Conservation (phyloP, 1,284 basidiomycete genomes). For the Cryptococcus sp. region DNA sequence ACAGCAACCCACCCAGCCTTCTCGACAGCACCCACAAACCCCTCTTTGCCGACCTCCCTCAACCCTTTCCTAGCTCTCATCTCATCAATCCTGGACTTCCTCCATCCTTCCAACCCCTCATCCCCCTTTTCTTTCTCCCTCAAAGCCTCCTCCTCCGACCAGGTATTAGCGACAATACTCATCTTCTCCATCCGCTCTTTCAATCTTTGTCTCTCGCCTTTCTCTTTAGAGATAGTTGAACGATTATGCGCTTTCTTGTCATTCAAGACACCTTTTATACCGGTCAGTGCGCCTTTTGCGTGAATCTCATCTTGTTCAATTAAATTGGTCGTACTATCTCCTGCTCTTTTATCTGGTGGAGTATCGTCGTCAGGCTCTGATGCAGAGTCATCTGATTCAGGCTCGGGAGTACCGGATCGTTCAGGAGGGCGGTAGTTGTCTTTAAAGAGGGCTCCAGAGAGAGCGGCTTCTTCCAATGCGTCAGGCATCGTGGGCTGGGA, state of each 20-base stretch:
- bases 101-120: slow-evolving; percentile 8
- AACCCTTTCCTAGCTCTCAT: slow-evolving; percentile 18
- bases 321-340: too few species aligned
- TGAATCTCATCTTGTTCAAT: background rate
- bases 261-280: slow-evolving; percentile 43
- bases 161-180: slow-evolving; percentile 26
- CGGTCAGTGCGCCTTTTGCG: slow-evolving; percentile 33
- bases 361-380: too few species aligned
- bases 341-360: too few species aligned
- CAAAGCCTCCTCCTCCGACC: slow-evolving; percentile 27
- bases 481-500: slow-evolving; percentile 8
- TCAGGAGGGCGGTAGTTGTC: too few species aligned
- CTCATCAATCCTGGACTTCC: slow-evolving; percentile 11
- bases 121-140: slow-evolving; percentile 9
- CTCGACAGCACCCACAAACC: slow-evolving; percentile 40
- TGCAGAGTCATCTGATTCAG: too few species aligned
- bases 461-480: slow-evolving; percentile 28
- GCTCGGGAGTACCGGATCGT: too few species aligned
- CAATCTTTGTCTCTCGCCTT: slow-evolving; percentile 1
- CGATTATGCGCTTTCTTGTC: slow-evolving; percentile 23
- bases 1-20: slow-evolving; percentile 37
- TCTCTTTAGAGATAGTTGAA: background rate
- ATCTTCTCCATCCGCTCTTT: slow-evolving; percentile 16
- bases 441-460: slow-evolving; percentile 25
- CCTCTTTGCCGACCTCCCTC: slow-evolving; percentile 35